Base-by-base conservation (phyloP, 2,329 filamentous ascomycete genomes). In the Dactylellina drechsleri region DNA sequence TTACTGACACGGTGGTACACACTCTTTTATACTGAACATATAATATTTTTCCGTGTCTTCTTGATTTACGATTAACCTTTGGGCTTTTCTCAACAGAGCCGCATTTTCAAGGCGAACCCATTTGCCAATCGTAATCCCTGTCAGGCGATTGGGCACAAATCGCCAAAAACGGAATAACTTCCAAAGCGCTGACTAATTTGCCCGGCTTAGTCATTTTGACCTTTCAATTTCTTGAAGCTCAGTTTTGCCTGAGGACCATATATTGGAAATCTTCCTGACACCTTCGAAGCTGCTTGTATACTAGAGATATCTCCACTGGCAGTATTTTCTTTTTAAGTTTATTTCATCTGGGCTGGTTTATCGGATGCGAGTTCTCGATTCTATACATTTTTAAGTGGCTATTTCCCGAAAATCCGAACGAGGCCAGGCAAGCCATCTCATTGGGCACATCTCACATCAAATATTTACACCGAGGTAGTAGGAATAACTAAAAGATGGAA, bases 71-170 rank as follows among this genome's bases (percentile, higher is more conserved):
- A 28, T 28, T 28, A 3, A 28, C 7, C 7, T 7, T 28, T 28
- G 26, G 26, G 26, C 26, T 28, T 28, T 28, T 28, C 26, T 7
- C 3, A 28, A 7, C 26, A 28, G 26, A 28, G 40, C 57, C 45
- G 13, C 20, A 60, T 47, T 60, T 60, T 47, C 47, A 60, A 60
- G n/a, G 57, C 5, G 36, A 49, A 36, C 18, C 3, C 12, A 5
- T 28, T 28, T 28, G 26, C 26, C 26, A 28, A 28, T 28, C 26
- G 8, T 28, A 16, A 74, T 66, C 61, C 68, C 45, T 67, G 64
- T 67, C 26, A 67, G 71, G 64, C 57, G 62, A 68, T 75, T 75
- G 71, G 71, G 71, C 71, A 75, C 71, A 67, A 41, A 40, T 67
- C 62, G 28, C 71, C 64, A 49, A 15, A 67, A 68, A 23, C 23